These are phyloP conservation scores for Hericium erinaceus DNA, from an alignment of 768 basidiomycete genomes.

Conservation along the genomic window DNA sequence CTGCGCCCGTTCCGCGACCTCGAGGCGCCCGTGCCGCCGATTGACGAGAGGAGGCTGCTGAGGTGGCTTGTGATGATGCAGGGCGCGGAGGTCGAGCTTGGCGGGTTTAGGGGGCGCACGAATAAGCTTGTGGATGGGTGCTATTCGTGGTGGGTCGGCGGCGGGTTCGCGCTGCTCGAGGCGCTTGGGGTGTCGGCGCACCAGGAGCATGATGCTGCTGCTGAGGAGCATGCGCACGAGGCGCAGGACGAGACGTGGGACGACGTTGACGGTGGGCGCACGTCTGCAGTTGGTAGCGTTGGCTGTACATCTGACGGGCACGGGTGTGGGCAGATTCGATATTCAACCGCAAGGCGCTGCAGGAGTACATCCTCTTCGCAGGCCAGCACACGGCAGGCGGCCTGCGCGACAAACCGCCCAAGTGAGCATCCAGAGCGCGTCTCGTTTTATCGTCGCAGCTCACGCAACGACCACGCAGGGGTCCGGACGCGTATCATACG, in stretches of 20 bases:
- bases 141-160: constrained; percentile 99
- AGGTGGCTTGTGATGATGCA: constrained; percentile 87
- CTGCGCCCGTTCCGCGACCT: constrained; percentile 44
- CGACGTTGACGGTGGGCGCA: constrained; percentile 57
- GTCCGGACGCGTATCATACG: constrained; percentile 93
- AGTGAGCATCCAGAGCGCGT: constrained; percentile 36
- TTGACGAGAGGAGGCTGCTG: constrained; percentile 53
- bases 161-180: constrained; percentile 72
- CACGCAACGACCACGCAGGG: constrained; percentile 30
- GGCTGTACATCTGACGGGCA: neutral
- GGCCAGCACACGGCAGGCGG: constrained; percentile 85
- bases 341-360: constrained; percentile 62
- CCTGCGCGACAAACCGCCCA: constrained; percentile 90
- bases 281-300: neutral
- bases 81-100: constrained; percentile 71
- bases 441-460: neutral
- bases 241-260: constrained; percentile 45
- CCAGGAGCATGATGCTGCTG: constrained; percentile 16
- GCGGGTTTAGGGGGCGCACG: constrained; percentile 87
- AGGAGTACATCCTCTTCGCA: constrained; percentile 80
- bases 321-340: constrained; percentile 27
- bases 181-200: constrained; percentile 35
- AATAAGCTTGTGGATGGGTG: constrained; percentile 99
- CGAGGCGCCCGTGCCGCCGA: constrained; percentile 24
- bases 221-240: constrained; percentile 25